These are phyloP conservation scores for Candida quercuum DNA, from an alignment of 805 yeast species.

Conservation along the genomic window DNA sequence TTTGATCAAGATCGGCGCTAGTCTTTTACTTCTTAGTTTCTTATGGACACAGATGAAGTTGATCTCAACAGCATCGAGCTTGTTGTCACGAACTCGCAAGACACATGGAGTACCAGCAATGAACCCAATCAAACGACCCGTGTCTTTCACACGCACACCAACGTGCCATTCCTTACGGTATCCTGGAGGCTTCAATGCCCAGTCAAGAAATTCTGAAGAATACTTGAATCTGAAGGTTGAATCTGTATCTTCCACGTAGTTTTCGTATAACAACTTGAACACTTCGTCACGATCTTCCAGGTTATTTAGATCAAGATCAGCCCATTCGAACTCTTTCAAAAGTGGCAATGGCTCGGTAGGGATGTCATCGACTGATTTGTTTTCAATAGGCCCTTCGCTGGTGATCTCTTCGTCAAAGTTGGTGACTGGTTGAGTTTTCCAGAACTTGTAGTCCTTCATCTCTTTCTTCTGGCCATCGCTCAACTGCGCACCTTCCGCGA, in stretches of 20 bases:
- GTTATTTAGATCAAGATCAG: conserved; percentile 59
- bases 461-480: conserved; percentile 57
- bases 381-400: conserved; percentile 80
- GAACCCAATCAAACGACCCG: conserved; percentile 81
- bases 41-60: conserved; percentile 94
- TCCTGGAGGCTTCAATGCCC: conserved; percentile 96
- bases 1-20: conserved; percentile 89
- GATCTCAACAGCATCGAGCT: conserved; percentile 72
- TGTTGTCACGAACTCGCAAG: conserved; percentile 52
- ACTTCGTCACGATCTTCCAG: conserved; percentile 66
- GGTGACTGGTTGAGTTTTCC: conserved; percentile 97
- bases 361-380: conserved; percentile 67
- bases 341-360: conserved; percentile 67
- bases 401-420: conserved; percentile 61
- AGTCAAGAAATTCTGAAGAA: conserved; percentile 72
- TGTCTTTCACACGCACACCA: conserved; percentile 81
- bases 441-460: conserved; percentile 89
- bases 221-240: conserved; percentile 90
- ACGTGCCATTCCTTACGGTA: conserved; percentile 86
- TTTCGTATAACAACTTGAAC: conserved; percentile 72
- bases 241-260: conserved; percentile 93
- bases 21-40: conserved; percentile 84
- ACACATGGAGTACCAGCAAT: conserved; percentile 85
- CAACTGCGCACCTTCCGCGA: conserved; percentile 33
- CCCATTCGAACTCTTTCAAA: conserved; percentile 80